Percentiles rank a stretch among this genome's conserved stretches.
Evolutionary conservation across 2,329 filamentous ascomycete species (phyloP).

Genomic region (Phaeophleospora eucalypticola): DNA sequence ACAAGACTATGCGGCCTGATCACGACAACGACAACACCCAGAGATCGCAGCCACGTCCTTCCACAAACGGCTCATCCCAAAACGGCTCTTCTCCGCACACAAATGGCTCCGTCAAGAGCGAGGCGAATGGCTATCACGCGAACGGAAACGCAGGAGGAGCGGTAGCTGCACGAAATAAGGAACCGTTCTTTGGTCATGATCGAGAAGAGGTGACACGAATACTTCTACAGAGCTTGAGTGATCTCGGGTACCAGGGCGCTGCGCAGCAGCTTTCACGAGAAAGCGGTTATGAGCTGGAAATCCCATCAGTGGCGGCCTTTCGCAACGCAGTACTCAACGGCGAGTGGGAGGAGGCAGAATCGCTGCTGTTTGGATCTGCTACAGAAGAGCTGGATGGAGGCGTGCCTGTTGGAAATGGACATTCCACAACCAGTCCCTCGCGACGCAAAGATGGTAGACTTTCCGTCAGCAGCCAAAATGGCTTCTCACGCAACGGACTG

Average conservation of each 20-base stretch:
- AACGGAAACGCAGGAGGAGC: constrained; percentile 34
- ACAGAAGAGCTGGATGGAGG: constrained; percentile 39
- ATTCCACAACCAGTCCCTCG: constrained; percentile 9
- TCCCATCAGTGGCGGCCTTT: constrained; percentile 79
- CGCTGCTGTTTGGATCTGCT: constrained; percentile 60
- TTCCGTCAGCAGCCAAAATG: constrained; percentile 28
- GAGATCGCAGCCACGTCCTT: constrained; percentile 32
- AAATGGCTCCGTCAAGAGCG: constrained; percentile 38
- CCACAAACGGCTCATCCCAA: constrained; percentile 35
- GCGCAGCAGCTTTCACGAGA: constrained; percentile 71
- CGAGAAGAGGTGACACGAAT: constrained; percentile 90
- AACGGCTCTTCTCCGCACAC: constrained; percentile 35
- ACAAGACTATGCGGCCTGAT: constrained; percentile 40
- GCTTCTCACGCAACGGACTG: constrained; percentile 49
- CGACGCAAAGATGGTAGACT: constrained; percentile 22
- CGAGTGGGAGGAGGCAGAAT: constrained; percentile 80
- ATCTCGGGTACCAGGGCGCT: constrained; percentile 79
- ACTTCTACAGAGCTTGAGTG: constrained; percentile 82
- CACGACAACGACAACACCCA: constrained; percentile 39
- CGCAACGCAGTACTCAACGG: constrained; percentile 74
- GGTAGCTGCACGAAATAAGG: constrained; percentile 27
- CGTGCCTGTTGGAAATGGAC: constrained; percentile 34
- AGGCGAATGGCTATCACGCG: constrained; percentile 43
- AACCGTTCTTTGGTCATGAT: constrained; percentile 75
- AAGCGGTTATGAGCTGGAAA: constrained; percentile 86